phyloP scores from a whole-genome alignment of 108 stramenopile species.

The Stephanodiscus triporus region DNA sequence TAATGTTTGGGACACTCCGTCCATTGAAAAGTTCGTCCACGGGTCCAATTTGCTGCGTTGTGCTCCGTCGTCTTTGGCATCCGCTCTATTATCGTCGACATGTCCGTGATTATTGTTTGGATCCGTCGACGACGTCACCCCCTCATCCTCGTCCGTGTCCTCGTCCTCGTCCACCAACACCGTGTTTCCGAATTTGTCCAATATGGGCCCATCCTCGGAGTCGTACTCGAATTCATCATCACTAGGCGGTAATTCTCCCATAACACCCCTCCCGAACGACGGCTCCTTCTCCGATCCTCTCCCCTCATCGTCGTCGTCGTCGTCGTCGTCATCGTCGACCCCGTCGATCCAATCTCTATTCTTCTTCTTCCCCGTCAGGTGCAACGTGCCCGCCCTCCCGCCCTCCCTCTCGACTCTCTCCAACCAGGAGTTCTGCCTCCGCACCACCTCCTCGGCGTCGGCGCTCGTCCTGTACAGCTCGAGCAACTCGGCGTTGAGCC shows the following conservation, averaged over 20 bases:
- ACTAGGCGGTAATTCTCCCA: slow-evolving; percentile 60
- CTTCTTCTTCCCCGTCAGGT: slow-evolving; percentile 38
- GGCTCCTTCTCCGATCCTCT: slow-evolving; percentile 39
- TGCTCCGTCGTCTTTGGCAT: not conserved
- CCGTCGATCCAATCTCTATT: slow-evolving; percentile 36
- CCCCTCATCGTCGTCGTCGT: slow-evolving; percentile 30
- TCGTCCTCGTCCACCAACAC: slow-evolving; percentile 8
- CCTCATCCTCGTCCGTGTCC: not conserved
- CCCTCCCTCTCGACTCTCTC: slow-evolving; percentile 60
- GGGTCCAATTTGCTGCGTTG: not conserved
- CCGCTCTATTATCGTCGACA: not conserved
- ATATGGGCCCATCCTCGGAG: slow-evolving; percentile 34
- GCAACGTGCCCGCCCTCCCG: slow-evolving; percentile 43
- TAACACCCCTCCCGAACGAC: slow-evolving; percentile 40
- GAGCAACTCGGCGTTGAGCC: slow-evolving; percentile 84
- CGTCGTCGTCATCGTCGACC: slow-evolving; percentile 14
- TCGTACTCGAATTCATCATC: slow-evolving; percentile 58
- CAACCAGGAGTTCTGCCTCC: slow-evolving; percentile 88
- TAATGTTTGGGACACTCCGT: not conserved
- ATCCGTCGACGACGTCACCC: not conserved
- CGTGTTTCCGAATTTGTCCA: slow-evolving; percentile 41
- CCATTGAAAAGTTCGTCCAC: slow-evolving; percentile 1
- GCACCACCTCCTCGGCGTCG: slow-evolving; percentile 79
- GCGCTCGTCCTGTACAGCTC: slow-evolving; percentile 81
- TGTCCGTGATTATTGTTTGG: not conserved